These are phyloP conservation scores for Suillus alpinus DNA, from an alignment of 768 basidiomycete species.

Conservation along the genomic window DNA sequence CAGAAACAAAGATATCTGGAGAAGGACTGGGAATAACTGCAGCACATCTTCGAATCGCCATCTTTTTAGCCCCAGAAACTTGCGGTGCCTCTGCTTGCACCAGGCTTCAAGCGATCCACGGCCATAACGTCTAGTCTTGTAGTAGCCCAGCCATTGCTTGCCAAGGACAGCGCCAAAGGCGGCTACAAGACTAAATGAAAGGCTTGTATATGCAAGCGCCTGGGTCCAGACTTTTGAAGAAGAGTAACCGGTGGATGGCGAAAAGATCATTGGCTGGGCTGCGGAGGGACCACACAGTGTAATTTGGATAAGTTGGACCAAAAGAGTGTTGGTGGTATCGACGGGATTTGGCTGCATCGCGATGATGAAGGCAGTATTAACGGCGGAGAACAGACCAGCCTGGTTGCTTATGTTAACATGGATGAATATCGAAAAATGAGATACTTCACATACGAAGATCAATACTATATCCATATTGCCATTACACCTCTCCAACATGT, in stretches of 20 bases:
- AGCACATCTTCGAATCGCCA: constrained; percentile 7
- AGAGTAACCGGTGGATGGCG: constrained; percentile 1
- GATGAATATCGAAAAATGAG: no score
- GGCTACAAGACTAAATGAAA: constrained; percentile 8
- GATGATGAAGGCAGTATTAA: constrained; percentile 12
- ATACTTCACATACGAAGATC: not conserved
- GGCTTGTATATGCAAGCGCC: constrained; percentile 10
- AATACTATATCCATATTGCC: not conserved
- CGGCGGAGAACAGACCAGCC: constrained; percentile 18
- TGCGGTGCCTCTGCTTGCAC: constrained; percentile 6
- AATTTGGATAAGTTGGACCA: constrained; percentile 10
- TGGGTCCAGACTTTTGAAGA: constrained; percentile 8
- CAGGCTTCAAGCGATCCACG: constrained; percentile 7
- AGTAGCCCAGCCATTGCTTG: constrained; percentile 14
- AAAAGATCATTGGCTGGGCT: not conserved
- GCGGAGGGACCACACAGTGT: not conserved
- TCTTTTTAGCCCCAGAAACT: constrained; percentile 3
- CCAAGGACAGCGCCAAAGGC: constrained; percentile 14
- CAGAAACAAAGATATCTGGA: constrained; percentile 12
- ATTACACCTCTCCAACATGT: not conserved
- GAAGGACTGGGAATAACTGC: constrained; percentile 8
- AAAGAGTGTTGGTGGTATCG: constrained; percentile 10
- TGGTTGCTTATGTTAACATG: not conserved
- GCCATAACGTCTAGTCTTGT: not conserved
- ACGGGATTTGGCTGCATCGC: constrained; percentile 11